phyloP scores from a whole-genome alignment of 768 basidiomycete genomes.

The Hortiboletus flavorubellus region DNA sequence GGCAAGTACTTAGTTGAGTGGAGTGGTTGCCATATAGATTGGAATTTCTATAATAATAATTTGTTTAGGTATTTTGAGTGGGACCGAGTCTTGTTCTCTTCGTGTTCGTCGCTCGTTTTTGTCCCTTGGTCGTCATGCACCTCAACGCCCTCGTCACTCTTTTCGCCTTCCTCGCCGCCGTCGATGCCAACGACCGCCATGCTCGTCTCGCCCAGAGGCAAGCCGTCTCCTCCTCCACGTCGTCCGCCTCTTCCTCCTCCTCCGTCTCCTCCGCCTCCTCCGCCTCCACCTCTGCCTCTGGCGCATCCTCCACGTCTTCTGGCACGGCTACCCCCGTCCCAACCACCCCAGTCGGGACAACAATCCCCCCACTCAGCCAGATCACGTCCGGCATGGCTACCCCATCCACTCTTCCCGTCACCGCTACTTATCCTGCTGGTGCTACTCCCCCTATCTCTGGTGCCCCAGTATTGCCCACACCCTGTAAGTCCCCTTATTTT shows the following conservation, averaged over 20 bases:
- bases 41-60: neutral
- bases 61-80: neutral
- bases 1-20: neutral
- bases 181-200: constrained; percentile 40
- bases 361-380: constrained; percentile 53
- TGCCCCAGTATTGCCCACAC: constrained; percentile 61
- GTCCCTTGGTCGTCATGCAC: constrained; percentile 37
- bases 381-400: constrained; percentile 66
- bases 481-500: constrained; percentile 41
- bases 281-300: neutral
- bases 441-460: constrained; percentile 60
- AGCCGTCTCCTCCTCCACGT: constrained; percentile 7
- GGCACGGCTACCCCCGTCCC: constrained; percentile 20
- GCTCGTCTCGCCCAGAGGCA: constrained; percentile 39
- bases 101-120: constrained; percentile 5
- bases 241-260: constrained; percentile 4
- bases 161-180: constrained; percentile 39
- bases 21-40: neutral
- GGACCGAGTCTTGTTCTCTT: neutral
- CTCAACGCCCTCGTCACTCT: constrained; percentile 42
- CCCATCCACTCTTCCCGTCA: constrained; percentile 44
- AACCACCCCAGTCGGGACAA: constrained; percentile 36
- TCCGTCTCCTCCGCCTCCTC: constrained; percentile 4
- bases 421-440: constrained; percentile 56
- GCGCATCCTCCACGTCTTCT: neutral